These are phyloP conservation scores for Saccharomycopsis crataegensis DNA, from an alignment of 1,139 yeast genomes.

Conservation along the genomic window DNA sequence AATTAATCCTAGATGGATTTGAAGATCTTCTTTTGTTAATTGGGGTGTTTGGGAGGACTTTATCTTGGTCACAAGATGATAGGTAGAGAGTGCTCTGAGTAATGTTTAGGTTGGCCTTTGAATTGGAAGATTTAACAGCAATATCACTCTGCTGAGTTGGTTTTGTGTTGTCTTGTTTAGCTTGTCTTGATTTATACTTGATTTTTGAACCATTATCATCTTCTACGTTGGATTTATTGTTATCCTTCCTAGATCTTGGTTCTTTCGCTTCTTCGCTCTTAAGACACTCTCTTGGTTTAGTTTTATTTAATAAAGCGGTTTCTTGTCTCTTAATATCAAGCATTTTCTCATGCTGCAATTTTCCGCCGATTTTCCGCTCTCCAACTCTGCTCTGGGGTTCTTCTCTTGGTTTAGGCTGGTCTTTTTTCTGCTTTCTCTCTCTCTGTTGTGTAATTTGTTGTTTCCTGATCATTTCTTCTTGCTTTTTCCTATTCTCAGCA, in stretches of 20 bases:
- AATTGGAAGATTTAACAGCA: too few relatives aligned
- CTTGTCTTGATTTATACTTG: too few relatives aligned
- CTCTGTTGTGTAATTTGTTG: not conserved
- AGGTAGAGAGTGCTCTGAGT: too few relatives aligned
- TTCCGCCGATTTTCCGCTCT: not conserved
- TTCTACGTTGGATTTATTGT: too few relatives aligned
- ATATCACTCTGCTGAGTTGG: too few relatives aligned
- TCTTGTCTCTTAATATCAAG: too few relatives aligned
- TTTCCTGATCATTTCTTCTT: not conserved
- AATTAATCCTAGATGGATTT: not conserved
- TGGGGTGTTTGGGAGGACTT: not conserved
- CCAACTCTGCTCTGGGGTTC: not conserved
- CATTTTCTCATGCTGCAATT: not conserved
- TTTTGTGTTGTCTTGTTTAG: too few relatives aligned
- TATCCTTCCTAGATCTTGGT: not conserved
- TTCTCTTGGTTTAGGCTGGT: constrained; percentile 1
- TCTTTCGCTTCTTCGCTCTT: not conserved
- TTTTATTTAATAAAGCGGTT: not conserved
- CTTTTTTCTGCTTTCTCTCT: not conserved
- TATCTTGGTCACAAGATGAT: not conserved
- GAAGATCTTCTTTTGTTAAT: not conserved
- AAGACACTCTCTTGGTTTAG: not conserved
- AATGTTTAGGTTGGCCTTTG: too few relatives aligned
- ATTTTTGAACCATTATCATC: too few relatives aligned
- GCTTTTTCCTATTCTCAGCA: not conserved